Evolutionary conservation across 2,329 filamentous ascomycete species (phyloP), one percentile per base, ranked within the genome.

Genomic region (Ascochyta lentis): DNA sequence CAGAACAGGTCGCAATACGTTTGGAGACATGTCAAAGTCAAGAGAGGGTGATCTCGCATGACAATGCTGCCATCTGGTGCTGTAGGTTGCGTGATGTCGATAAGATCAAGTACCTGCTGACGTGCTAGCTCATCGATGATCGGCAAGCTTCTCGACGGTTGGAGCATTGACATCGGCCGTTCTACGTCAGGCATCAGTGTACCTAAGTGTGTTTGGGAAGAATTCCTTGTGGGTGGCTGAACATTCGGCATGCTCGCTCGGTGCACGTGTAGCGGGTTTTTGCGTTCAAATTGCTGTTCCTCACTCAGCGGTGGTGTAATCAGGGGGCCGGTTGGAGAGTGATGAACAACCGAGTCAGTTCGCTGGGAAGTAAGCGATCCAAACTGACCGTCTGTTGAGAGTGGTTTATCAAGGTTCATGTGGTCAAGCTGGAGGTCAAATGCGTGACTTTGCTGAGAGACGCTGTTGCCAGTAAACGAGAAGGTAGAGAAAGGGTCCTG

Each of bases 1-100:
- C 87, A 88, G 72, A 84, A 88, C 1, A 87, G 72, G 56, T 87
- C 82, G 35, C 80, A 79, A 64, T 86, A 87, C 3, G 74, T 77
- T 60, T 87, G 84, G 8, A 88, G 71, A 0, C 81, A 79, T 2
- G 70, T 61, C 0, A 83, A 71, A 0, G 80, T 82, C 2, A 88
- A 70, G 0, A 86, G 69, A 0, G 81, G 80, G 33, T 86, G 79
- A 6, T 83, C 78, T 16, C 77, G 68, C n/a, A 77, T 76, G 41
- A 83, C 77, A 9, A 74, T 68, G 26, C 76, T 72, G 1, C 81
- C 80, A 49, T 83, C 79, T 4, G 83, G 80, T 0, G 78, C 78
- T 1, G 74, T 73, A 0, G 84, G 82, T 9, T 78, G 77, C 10
- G 80, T 77, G 1, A 77, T 72, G n/a, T 81, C 77, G 27, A 87